Conservation (phyloP, 306 rosid genomes). For the Malus orientalis region DNA sequence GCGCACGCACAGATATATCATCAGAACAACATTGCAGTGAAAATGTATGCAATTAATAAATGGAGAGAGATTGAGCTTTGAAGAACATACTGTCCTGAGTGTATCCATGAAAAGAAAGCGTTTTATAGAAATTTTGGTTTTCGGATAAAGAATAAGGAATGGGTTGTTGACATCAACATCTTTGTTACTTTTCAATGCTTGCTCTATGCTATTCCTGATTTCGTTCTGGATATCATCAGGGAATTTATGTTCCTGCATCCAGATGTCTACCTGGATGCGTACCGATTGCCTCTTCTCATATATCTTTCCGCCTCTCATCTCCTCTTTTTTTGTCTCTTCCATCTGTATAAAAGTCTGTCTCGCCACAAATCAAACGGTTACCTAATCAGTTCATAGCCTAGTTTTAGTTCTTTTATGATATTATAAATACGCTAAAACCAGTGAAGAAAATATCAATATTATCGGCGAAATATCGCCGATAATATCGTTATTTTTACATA, state of each 20-base stretch:
- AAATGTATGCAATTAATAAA: background rate
- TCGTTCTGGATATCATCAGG: background rate
- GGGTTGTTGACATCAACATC: slow-evolving; percentile 28
- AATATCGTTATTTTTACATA: too few relatives aligned
- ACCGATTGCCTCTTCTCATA: too few relatives aligned
- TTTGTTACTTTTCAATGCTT: background rate
- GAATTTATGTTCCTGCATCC: background rate
- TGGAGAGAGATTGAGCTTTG: background rate
- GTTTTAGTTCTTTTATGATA: too few relatives aligned
- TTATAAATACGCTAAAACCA: too few relatives aligned
- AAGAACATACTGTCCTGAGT: slow-evolving; percentile 29
- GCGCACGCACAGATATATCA: too few relatives aligned
- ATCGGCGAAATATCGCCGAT: too few relatives aligned
- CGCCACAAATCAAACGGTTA: background rate
- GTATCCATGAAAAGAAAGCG: slow-evolving; percentile 48
- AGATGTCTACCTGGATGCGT: too few relatives aligned
- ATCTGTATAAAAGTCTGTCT: background rate
- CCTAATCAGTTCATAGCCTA: too few relatives aligned
- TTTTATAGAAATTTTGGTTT: slow-evolving; percentile 53
- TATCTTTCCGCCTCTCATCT: background rate
- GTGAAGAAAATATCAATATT: too few relatives aligned
- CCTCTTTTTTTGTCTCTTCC: slow-evolving; percentile 21
- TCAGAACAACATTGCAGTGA: too few relatives aligned
- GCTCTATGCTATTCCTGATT: background rate
- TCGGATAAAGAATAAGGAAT: background rate